phyloP scores from a whole-genome alignment of 306 rosid genomes.

The Mucuna pruriens region DNA sequence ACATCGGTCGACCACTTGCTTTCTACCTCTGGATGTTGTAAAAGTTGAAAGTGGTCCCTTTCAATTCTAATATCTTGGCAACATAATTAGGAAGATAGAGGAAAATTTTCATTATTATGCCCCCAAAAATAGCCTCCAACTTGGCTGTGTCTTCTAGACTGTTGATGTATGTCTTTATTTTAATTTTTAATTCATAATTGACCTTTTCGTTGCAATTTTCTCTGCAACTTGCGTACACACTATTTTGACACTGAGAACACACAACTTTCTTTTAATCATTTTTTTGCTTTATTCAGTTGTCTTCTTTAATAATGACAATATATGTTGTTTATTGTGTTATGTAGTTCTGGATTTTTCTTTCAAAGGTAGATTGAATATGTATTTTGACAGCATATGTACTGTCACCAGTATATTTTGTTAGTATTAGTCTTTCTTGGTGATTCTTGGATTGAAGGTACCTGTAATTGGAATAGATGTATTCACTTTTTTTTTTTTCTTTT shows the following conservation, averaged over 20 bases:
- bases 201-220: slow-evolving; percentile 21
- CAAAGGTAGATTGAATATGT: not conserved
- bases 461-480: not conserved
- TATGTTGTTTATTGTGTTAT: slow-evolving; percentile 7
- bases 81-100: not conserved
- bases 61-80: slow-evolving; percentile 15
- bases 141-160: slow-evolving; percentile 16
- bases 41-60: slow-evolving; percentile 36
- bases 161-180: slow-evolving; percentile 30
- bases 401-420: not conserved
- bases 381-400: not conserved
- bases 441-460: not conserved
- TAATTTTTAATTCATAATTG: slow-evolving; percentile 37
- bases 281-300: not conserved
- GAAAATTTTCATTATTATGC: slow-evolving; percentile 15
- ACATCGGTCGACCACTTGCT: slow-evolving; percentile 38
- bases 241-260: slow-evolving; percentile 5
- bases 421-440: not conserved
- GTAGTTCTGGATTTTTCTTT: slow-evolving; percentile 28
- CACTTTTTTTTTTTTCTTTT: not conserved
- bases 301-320: not conserved
- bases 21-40: slow-evolving; percentile 19
- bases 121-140: slow-evolving; percentile 22
- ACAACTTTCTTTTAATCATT: not conserved
- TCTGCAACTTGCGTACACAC: slow-evolving; percentile 27